Evolutionary conservation across 495 filamentous ascomycete species (phyloP).

Genomic region (Xylaria longipes): DNA sequence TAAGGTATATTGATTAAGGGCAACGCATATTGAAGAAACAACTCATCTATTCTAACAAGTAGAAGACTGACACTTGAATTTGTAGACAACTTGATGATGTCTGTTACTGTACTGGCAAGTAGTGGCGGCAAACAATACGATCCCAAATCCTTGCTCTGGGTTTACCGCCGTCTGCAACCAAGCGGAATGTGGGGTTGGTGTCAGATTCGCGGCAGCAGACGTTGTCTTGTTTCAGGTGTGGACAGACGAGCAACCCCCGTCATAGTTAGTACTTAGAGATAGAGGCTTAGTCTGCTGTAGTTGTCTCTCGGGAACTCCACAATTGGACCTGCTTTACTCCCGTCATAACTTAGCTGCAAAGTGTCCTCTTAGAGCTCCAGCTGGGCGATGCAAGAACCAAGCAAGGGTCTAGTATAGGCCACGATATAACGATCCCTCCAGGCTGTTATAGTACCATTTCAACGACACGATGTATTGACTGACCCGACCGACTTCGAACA

Average conservation of each 20-base stretch:
- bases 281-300: constrained; percentile 8
- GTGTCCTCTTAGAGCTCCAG: constrained; percentile 34
- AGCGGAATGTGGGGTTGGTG: neutral
- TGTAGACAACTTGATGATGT: too few species aligned
- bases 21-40: too few species aligned
- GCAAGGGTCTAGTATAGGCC: neutral
- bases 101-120: too few species aligned
- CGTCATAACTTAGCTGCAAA: constrained; percentile 43
- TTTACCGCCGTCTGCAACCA: neutral
- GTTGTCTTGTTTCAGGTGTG: neutral
- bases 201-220: too few species aligned
- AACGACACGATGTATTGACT: constrained; percentile 1
- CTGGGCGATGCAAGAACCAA: neutral
- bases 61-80: too few species aligned
- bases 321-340: constrained; percentile 17
- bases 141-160: neutral
- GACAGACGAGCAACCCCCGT: neutral
- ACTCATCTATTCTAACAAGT: too few species aligned
- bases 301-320: constrained; percentile 32
- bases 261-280: too few species aligned
- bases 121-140: too few species aligned
- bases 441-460: neutral
- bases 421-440: neutral
- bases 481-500: neutral
- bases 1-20: too few species aligned